Percentiles rank a stretch among this genome's conserved stretches.
phyloP scores from a whole-genome alignment of 2,329 filamentous ascomycete species.

The Curvularia eragrostidis region DNA sequence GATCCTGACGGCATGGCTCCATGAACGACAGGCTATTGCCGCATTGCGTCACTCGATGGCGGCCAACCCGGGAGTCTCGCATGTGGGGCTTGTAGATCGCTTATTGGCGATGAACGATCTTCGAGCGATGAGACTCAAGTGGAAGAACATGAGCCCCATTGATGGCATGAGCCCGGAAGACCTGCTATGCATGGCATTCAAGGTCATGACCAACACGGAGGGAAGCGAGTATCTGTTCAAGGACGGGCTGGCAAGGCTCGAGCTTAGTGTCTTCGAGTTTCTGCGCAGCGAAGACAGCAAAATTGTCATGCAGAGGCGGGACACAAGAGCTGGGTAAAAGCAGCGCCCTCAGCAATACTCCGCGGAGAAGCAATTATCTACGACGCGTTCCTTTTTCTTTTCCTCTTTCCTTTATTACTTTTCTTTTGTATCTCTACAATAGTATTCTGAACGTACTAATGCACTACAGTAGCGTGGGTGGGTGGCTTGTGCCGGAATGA shows the following conservation, averaged over 20 bases:
- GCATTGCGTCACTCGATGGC: slow-evolving; percentile 35
- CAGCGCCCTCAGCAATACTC: not conserved
- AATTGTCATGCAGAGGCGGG: slow-evolving; percentile 41
- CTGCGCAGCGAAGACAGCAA: slow-evolving; percentile 41
- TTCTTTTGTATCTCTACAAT: not conserved
- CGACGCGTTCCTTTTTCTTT: not conserved
- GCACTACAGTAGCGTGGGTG: slow-evolving; percentile 11
- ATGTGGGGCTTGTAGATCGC: slow-evolving; percentile 39
- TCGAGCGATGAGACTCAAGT: slow-evolving; percentile 43
- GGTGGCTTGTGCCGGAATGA: slow-evolving; percentile 5
- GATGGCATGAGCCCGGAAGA: slow-evolving; percentile 44
- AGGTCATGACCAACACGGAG: slow-evolving; percentile 43
- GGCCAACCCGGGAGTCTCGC: slow-evolving; percentile 31
- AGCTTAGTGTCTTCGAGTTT: slow-evolving; percentile 42
- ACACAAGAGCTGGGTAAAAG: slow-evolving; percentile 14
- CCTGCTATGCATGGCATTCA: slow-evolving; percentile 42
- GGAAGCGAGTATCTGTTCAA: slow-evolving; percentile 46
- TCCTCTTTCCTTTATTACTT: not conserved
- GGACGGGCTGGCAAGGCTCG: slow-evolving; percentile 39
- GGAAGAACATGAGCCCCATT: slow-evolving; percentile 46
- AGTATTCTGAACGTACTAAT: slow-evolving; percentile 7
- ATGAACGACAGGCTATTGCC: slow-evolving; percentile 40
- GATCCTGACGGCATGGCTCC: slow-evolving; percentile 42
- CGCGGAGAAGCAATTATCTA: not conserved
- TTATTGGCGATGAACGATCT: slow-evolving; percentile 46